phyloP scores from a whole-genome alignment of 2,329 filamentous ascomycete genomes.

The Catunica adiposa region DNA sequence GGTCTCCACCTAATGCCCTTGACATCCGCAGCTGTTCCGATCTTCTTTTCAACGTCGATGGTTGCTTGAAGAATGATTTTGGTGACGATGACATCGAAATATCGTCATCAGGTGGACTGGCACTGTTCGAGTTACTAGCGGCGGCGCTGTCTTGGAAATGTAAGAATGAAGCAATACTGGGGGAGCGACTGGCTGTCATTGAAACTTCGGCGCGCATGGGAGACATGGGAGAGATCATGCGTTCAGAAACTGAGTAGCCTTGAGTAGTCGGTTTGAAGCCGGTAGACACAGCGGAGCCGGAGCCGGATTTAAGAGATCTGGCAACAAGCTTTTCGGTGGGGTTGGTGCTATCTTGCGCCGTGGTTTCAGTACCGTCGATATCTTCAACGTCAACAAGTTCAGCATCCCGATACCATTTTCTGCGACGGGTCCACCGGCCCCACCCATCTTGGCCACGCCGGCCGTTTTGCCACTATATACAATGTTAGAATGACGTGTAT shows the following conservation, averaged over 20 bases:
- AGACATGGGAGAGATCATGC: constrained; percentile 23
- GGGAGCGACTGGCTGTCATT: neutral
- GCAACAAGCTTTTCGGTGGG: too few relatives aligned
- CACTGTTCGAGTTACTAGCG: neutral
- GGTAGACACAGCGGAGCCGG: neutral
- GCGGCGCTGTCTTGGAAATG: constrained; percentile 1
- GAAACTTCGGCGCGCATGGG: constrained; percentile 16
- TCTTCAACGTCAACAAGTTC: constrained; percentile 63
- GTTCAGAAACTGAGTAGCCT: constrained; percentile 23
- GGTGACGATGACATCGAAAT: constrained; percentile 33
- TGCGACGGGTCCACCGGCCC: constrained; percentile 79
- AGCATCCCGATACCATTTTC: constrained; percentile 94
- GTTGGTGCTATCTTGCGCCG: too few relatives aligned
- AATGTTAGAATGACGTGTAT: neutral
- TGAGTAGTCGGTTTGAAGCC: constrained; percentile 16
- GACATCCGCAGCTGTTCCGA: constrained; percentile 22
- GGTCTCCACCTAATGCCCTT: constrained; percentile 28
- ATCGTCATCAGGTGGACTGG: constrained; percentile 23
- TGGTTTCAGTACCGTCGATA: constrained; percentile 3
- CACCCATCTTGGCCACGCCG: constrained; percentile 75
- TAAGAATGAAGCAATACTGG: constrained; percentile 7
- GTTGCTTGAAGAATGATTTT: constrained; percentile 26
- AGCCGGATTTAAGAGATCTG: neutral
- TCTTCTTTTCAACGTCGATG: constrained; percentile 26
- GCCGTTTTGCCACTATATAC: constrained; percentile 66